Evolutionary conservation across 2,329 filamentous ascomycete genomes (phyloP).

Genomic region (Penicillium oxalicum): DNA sequence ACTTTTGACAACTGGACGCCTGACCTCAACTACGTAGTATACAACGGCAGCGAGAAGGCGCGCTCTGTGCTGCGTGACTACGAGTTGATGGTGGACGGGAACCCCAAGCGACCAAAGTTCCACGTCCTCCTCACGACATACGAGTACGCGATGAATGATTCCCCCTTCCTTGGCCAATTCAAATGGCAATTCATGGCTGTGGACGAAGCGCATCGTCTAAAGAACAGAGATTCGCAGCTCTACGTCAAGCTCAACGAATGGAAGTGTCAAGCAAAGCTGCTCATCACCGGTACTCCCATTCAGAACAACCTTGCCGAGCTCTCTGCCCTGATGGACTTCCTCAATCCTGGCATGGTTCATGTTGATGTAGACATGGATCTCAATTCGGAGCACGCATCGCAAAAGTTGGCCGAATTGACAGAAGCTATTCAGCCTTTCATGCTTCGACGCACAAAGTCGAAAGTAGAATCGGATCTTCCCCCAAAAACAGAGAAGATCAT

Average conservation of each 20-base stretch:
- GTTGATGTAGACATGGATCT: constrained; percentile 92
- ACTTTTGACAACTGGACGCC: constrained; percentile 96
- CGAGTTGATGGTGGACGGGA: constrained; percentile 80
- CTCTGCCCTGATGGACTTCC: constrained; percentile 86
- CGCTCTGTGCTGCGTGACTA: constrained; percentile 84
- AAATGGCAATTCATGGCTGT: constrained; percentile 98
- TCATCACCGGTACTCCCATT: constrained; percentile 95
- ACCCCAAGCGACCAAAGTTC: constrained; percentile 85
- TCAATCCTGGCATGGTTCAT: constrained; percentile 88
- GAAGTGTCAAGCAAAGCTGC: constrained; percentile 76
- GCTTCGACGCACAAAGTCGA: constrained; percentile 91
- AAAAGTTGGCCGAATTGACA: constrained; percentile 81
- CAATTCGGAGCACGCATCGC: constrained; percentile 69
- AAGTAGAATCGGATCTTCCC: constrained; percentile 91
- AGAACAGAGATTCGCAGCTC: constrained; percentile 91
- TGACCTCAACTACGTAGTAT: constrained; percentile 94
- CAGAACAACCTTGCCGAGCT: constrained; percentile 95
- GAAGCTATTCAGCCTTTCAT: constrained; percentile 88
- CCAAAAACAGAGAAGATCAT: constrained; percentile 99
- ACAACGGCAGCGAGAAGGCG: constrained; percentile 81
- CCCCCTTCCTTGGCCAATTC: constrained; percentile 75
- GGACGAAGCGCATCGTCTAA: constrained; percentile 92
- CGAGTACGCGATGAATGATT: constrained; percentile 87
- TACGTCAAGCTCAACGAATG: constrained; percentile 82
- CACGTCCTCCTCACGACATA: constrained; percentile 97